phyloP scores from a whole-genome alignment of 176 grass and related monocot genomes.

The Raddia guianensis region DNA sequence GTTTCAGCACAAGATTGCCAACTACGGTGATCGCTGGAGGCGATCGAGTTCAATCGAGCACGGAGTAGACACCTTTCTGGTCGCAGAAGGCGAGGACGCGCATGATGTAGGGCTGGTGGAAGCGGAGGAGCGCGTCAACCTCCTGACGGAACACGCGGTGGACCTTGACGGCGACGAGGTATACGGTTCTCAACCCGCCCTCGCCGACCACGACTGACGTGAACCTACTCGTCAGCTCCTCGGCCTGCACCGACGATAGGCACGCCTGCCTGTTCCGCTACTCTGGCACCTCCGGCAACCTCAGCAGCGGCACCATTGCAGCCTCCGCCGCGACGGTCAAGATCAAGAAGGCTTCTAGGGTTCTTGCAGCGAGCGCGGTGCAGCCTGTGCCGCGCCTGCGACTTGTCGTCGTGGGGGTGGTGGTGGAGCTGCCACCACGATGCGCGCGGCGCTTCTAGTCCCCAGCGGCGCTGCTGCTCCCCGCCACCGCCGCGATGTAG shows the following conservation, averaged over 20 bases:
- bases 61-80: slow-evolving; percentile 72
- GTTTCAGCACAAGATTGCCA: background rate
- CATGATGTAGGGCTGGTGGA: slow-evolving; percentile 79
- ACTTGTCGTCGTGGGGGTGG: too few relatives aligned
- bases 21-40: background rate
- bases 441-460: too few relatives aligned
- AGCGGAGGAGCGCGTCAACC: slow-evolving; percentile 72
- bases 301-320: too few relatives aligned
- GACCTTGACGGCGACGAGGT: slow-evolving; percentile 86
- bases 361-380: too few relatives aligned
- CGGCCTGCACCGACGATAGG: slow-evolving; percentile 72
- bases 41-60: background rate
- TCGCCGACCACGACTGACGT: slow-evolving; percentile 74
- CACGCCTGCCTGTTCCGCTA: too few relatives aligned
- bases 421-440: too few relatives aligned
- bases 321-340: too few relatives aligned
- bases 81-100: slow-evolving; percentile 90
- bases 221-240: slow-evolving; percentile 66
- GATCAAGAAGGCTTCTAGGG: too few relatives aligned
- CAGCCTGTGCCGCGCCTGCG: too few relatives aligned
- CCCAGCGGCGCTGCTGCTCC: too few relatives aligned
- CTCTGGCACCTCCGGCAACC: too few relatives aligned
- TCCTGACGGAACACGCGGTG: slow-evolving; percentile 92
- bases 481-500: too few relatives aligned
- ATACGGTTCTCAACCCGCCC: slow-evolving; percentile 93